These are phyloP conservation scores for Leccinum variicolor DNA, from an alignment of 768 basidiomycete genomes.

Conservation along the genomic window DNA sequence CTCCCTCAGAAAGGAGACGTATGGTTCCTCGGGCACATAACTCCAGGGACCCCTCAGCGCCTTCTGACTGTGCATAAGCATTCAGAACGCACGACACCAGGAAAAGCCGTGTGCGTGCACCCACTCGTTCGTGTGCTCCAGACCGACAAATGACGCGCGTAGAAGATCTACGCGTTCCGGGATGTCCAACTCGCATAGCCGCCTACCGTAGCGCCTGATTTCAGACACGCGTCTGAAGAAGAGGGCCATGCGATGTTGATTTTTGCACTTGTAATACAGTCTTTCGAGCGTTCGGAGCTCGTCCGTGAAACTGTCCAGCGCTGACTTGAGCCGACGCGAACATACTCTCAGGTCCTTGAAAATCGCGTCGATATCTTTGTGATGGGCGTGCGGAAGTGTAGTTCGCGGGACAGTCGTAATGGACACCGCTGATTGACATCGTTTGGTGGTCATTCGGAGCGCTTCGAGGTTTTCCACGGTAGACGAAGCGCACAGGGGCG, in stretches of 20 bases:
- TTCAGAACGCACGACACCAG: background rate
- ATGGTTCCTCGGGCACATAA: slow-evolving; percentile 44
- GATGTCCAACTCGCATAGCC: slow-evolving; percentile 17
- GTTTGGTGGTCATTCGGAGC: background rate
- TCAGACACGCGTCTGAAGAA: slow-evolving; percentile 68
- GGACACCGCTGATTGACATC: slow-evolving; percentile 1
- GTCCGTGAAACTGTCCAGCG: slow-evolving; percentile 27
- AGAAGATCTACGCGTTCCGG: slow-evolving; percentile 21
- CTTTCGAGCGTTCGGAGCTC: slow-evolving; percentile 55
- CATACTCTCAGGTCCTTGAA: slow-evolving; percentile 58
- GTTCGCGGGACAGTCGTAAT: slow-evolving; percentile 18
- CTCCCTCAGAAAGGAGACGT: slow-evolving; percentile 33
- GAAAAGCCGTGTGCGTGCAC: background rate
- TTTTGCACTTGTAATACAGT: slow-evolving; percentile 76
- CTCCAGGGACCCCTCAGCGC: slow-evolving; percentile 62
- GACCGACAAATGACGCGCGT: slow-evolving; percentile 29
- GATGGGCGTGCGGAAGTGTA: slow-evolving; percentile 18
- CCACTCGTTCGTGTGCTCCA: slow-evolving; percentile 24
- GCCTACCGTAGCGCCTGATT: slow-evolving; percentile 43
- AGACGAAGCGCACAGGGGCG: slow-evolving; percentile 82
- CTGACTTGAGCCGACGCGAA: slow-evolving; percentile 50
- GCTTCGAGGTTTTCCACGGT: slow-evolving; percentile 11
- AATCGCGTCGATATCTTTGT: slow-evolving; percentile 47
- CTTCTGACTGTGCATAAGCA: slow-evolving; percentile 40
- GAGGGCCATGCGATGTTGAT: slow-evolving; percentile 50